A percentile compares a stretch with the other conserved stretches of the same genome.
Evolutionary conservation across 2,329 filamentous ascomycete species (phyloP).

Genomic region (Huntiella decipiens): DNA sequence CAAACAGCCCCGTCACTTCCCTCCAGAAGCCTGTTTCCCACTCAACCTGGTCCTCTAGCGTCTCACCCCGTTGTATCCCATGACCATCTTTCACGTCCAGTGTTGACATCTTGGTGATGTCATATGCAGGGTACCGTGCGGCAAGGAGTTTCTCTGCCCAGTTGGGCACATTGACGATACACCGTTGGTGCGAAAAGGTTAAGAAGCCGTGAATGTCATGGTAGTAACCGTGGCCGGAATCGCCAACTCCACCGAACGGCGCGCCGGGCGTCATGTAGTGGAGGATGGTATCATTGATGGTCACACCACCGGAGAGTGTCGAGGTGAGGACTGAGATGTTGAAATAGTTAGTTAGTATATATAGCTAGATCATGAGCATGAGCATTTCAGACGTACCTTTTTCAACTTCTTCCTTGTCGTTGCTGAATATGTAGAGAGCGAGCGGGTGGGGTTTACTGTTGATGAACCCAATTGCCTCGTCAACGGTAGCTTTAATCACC

Average conservation of each 20-base stretch:
- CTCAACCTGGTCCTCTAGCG: constrained; percentile 2
- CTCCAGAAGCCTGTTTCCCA: not conserved
- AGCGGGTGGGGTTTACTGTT: constrained; percentile 18
- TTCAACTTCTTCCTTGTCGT: constrained; percentile 19
- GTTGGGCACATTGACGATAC: constrained; percentile 19
- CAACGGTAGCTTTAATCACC: constrained; percentile 18
- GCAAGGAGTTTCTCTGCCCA: constrained; percentile 16
- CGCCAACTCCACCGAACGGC: constrained; percentile 31
- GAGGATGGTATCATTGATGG: constrained; percentile 28
- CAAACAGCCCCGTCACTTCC: not conserved
- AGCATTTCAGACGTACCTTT: constrained; percentile 13
- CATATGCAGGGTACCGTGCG: constrained; percentile 14
- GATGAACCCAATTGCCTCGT: constrained; percentile 17
- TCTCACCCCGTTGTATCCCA: constrained; percentile 2
- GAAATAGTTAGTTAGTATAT: not conserved
- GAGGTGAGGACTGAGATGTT: constrained; percentile 16
- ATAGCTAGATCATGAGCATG: not conserved
- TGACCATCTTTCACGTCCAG: not conserved
- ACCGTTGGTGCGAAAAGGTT: constrained; percentile 23
- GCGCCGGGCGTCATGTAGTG: constrained; percentile 24
- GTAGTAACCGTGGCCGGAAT: constrained; percentile 28
- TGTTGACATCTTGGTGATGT: constrained; percentile 2
- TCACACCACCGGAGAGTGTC: constrained; percentile 30
- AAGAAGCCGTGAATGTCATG: constrained; percentile 30
- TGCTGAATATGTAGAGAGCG: constrained; percentile 24